A percentile compares a stretch with the other conserved stretches of the same genome.
Conservation (phyloP, 2,329 filamentous ascomycete species). For the Graphiopsis chlorocephala region DNA sequence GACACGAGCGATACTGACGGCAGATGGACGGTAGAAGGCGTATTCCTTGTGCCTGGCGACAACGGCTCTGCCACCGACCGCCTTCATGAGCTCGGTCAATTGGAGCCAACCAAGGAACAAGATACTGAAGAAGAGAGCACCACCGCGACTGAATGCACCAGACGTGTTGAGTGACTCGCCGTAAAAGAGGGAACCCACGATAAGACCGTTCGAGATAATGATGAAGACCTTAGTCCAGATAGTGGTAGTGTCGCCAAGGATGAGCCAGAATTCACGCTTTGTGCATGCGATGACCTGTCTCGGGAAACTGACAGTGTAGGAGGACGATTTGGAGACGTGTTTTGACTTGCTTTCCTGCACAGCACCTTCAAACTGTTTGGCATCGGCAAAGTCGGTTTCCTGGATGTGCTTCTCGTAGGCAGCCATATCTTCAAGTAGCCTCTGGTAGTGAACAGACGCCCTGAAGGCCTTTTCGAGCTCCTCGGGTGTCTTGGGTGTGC, state of each 20-base stretch:
- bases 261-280: slow-evolving; percentile 73
- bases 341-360: slow-evolving; percentile 67
- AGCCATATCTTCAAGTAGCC: slow-evolving; percentile 59
- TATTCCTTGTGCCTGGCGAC: slow-evolving; percentile 67
- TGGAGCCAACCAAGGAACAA: slow-evolving; percentile 69
- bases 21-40: slow-evolving; percentile 67
- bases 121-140: slow-evolving; percentile 65
- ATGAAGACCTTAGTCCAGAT: slow-evolving; percentile 78
- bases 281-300: slow-evolving; percentile 69
- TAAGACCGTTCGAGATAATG: slow-evolving; percentile 69
- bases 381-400: slow-evolving; percentile 58
- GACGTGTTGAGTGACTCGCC: slow-evolving; percentile 58
- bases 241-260: slow-evolving; percentile 70
- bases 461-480: slow-evolving; percentile 68
- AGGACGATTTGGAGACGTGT: slow-evolving; percentile 64
- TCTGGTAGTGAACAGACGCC: slow-evolving; percentile 59
- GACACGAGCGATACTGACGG: slow-evolving; percentile 60
- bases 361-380: slow-evolving; percentile 60
- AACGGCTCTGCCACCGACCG: slow-evolving; percentile 67
- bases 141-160: slow-evolving; percentile 63
- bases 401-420: slow-evolving; percentile 59
- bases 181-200: slow-evolving; percentile 78
- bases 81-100: slow-evolving; percentile 73
- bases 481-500: slow-evolving; percentile 65
- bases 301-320: slow-evolving; percentile 72